These are phyloP conservation scores for Scenedesmus sp. DNA, from an alignment of 163 green algal species.

Conservation along the genomic window DNA sequence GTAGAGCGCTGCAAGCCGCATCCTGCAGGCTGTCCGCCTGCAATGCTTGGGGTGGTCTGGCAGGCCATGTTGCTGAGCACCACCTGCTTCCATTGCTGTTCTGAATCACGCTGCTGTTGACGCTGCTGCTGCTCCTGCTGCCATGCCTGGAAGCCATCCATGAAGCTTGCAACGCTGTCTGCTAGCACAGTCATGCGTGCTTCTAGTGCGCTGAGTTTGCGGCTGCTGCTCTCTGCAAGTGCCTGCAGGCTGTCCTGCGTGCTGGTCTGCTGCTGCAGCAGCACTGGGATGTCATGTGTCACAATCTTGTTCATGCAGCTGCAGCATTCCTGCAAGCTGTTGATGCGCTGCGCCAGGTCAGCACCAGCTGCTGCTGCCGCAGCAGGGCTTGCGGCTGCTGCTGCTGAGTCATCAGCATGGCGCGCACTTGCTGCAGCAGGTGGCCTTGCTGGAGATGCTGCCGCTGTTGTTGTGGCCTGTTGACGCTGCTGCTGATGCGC, in stretches of 20 bases:
- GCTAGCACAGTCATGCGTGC: not conserved
- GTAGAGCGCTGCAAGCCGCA: not conserved
- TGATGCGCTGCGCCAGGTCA: slow-evolving; percentile 9
- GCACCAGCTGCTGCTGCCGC: slow-evolving; percentile 3
- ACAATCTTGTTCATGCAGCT: not conserved
- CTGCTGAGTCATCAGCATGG: not conserved
- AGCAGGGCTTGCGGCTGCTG: not conserved
- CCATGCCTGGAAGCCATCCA: slow-evolving; percentile 11
- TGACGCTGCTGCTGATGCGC: not conserved
- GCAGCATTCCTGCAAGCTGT: slow-evolving; percentile 12
- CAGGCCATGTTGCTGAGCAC: slow-evolving; percentile 2
- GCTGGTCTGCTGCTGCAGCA: slow-evolving; percentile 19
- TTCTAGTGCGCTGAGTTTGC: not conserved
- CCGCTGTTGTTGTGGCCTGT: not conserved
- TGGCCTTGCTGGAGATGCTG: not conserved
- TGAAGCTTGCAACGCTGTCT: slow-evolving; percentile 12
- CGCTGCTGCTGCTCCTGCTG: not conserved
- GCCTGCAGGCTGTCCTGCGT: not conserved
- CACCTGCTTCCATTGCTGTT: not conserved
- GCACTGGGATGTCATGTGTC: not conserved
- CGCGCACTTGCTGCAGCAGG: not conserved
- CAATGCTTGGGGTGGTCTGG: slow-evolving; percentile 11
- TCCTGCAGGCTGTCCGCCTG: not conserved
- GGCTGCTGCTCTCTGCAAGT: slow-evolving; percentile 2
- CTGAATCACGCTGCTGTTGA: not conserved